Evolutionary conservation across 1,284 basidiomycete genomes (phyloP), one percentile per base, ranked within the genome.

Genomic region (Mrakiaceae sp.): DNA sequence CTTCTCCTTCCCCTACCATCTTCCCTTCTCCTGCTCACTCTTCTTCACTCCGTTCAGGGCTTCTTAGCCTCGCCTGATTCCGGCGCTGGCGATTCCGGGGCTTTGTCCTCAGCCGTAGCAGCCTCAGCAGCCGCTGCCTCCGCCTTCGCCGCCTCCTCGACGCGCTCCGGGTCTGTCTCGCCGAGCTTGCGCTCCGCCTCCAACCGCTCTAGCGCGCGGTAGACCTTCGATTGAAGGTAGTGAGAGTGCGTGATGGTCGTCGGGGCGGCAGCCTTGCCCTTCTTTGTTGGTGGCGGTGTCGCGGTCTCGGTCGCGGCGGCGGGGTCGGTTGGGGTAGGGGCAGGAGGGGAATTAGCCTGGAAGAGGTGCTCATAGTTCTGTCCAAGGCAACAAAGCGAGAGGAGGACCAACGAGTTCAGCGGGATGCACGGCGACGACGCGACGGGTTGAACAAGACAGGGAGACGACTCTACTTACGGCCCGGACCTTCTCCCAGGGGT

Each of bases 161-260:
- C 27, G 27, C 27, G 27, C 27, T 27, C 27, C 27, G 27, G 27
- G 27, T 27, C 27, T 27, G 27, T 27, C 27, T 27, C 27, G 27
- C 27, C 27, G 27, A 79, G 69, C 68, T 82, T 80, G 64, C 80
- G 69, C 78, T 96, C 92, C 1, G 91, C 91, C 72, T 94, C 88
- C 79, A 98, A 87, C 76, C 96, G 85, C 78, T 98, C 93, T 66
- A 87, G 83, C 27, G 96, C 95, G 58, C 95, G 84, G 57, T 93
- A 86, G 27, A 99, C 89, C 79, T 99, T 99, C 65, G 90, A 94
- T 75, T 97, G 94, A 42, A 98, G 81, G 78, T 98, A 98, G 76
- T 92, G 89, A 48, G 88, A 90, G 75, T 90, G 77, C 54, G 60
- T 46, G 72, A 78, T 74, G 81, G 80, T 52, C 60, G 73, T 72